Percentiles rank a stretch among this genome's conserved stretches.
Conservation (phyloP, 1,284 basidiomycete species). For the Hypsizygus ulmarius region DNA sequence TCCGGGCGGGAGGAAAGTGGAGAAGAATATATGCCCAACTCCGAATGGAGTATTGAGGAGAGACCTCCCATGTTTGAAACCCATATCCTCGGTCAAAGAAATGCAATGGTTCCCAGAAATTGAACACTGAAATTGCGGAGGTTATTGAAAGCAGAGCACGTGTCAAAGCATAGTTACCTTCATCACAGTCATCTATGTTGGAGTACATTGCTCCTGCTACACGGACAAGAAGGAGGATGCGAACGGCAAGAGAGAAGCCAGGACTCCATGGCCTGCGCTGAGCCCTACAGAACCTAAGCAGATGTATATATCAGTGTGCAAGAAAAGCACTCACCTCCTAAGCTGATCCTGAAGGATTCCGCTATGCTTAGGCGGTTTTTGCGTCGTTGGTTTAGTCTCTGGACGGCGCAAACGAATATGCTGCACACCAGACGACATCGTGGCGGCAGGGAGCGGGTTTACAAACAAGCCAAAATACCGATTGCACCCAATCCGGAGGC, state of each 20-base stretch:
- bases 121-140: slow-evolving; percentile 67
- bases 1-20: slow-evolving; percentile 60
- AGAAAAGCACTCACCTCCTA: slow-evolving; percentile 47
- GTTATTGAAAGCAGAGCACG: slow-evolving; percentile 10
- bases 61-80: slow-evolving; percentile 98
- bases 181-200: slow-evolving; percentile 96
- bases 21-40: slow-evolving; percentile 92
- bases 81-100: slow-evolving; percentile 81
- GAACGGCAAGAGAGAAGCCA: slow-evolving; percentile 77
- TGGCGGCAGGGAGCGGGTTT: slow-evolving; percentile 4
- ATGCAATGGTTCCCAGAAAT: slow-evolving; percentile 98
- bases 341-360: slow-evolving; percentile 77
- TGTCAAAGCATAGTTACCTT: slow-evolving; percentile 54
- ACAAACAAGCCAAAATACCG: slow-evolving; percentile 6
- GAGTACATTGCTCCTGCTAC: slow-evolving; percentile 92
- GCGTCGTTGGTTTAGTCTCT: slow-evolving; percentile 33
- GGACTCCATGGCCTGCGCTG: slow-evolving; percentile 81
- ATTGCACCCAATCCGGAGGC: slow-evolving; percentile 7
- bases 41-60: slow-evolving; percentile 86
- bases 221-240: slow-evolving; percentile 81
- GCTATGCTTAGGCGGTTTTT: slow-evolving; percentile 44
- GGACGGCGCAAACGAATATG: slow-evolving; percentile 59
- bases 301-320: slow-evolving; percentile 3
- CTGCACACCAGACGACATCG: slow-evolving; percentile 39
- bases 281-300: slow-evolving; percentile 38